Base-by-base conservation (phyloP, 257 asterid species). In the Solanum sparsipilum region DNA sequence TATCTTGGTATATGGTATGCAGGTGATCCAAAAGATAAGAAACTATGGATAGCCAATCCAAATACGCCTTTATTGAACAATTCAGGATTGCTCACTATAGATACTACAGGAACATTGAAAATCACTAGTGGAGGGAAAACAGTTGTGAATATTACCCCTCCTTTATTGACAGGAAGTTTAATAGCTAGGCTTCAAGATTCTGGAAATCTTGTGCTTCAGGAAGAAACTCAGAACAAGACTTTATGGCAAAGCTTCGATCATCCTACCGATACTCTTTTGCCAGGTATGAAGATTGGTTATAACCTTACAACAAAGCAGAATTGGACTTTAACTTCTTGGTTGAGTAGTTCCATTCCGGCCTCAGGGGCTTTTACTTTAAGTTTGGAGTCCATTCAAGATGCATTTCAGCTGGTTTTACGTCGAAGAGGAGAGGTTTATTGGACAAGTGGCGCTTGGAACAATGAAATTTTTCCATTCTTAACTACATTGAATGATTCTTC, bases 281-380 rank as follows among this genome's bases (percentile, higher is more conserved):
- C 96, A 23, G 92, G 91, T 29, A 95, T 93, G 95, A 93, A 83
- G 90, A 71, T 93, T 7, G 92, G 96, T 3, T 75, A 88, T 68
- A 88, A 95, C 81, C 91, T n/a, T 67, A 87, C 90, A 15, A 89
- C 93, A 13, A 88, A 87, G 34, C 78, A 88, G 70, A 90, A 89
- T 11, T 90, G 93, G 93, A 91, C 72, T 2, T 90, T 93, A 7
- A 70, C 93, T 29, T 95, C 98, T 34, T 93, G 96, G 98, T 73
- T 92, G 29, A 78, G 86, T 13, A 7, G 7, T 3, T 5, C 0
- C 1, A 38, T 89, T 81, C 94, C 93, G 4, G 91, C 90, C 6
- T 41, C 65, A 2, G 84, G 84, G 25, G 65, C 84, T n/a, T 78
- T 78, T 78, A 78, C 65, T 13, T 13, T 78, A 25, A 25, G 65